A percentile compares a stretch with the other conserved stretches of the same genome.
These are phyloP conservation scores for Chaetomium cochliodes DNA, from an alignment of 495 filamentous ascomycete genomes.

Conservation along the genomic window DNA sequence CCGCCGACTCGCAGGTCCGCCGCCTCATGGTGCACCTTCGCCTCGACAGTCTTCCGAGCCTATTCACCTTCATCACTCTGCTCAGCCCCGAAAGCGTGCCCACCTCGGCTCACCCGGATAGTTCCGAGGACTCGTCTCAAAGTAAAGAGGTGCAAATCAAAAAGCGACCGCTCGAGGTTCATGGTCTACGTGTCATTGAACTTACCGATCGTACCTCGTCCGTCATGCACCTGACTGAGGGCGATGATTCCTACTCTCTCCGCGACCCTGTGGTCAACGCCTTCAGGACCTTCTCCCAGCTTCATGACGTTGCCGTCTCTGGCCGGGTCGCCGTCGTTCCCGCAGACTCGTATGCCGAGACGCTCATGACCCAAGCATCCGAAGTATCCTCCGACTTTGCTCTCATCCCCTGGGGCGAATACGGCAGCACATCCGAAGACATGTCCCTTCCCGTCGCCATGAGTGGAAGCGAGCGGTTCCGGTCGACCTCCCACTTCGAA, in stretches of 20 bases:
- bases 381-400: constrained; percentile 74
- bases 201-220: constrained; percentile 91
- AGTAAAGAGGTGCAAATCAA: constrained; percentile 24
- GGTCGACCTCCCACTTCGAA: constrained; percentile 54
- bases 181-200: constrained; percentile 82
- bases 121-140: constrained; percentile 23
- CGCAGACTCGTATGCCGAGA: constrained; percentile 73
- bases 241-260: constrained; percentile 66
- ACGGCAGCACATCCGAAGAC: constrained; percentile 67
- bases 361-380: constrained; percentile 63
- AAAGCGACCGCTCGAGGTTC: constrained; percentile 67
- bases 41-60: constrained; percentile 82
- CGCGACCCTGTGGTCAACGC: constrained; percentile 89
- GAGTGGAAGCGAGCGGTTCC: constrained; percentile 50
- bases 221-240: constrained; percentile 89
- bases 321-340: constrained; percentile 76
- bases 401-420: constrained; percentile 88
- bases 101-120: constrained; percentile 27
- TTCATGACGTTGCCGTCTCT: constrained; percentile 81
- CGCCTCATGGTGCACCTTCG: constrained; percentile 63
- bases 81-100: constrained; percentile 55
- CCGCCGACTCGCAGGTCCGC: constrained; percentile 47
- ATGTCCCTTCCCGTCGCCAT: constrained; percentile 43
- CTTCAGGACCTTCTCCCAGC: constrained; percentile 82
- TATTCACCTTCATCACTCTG: constrained; percentile 81